Base-by-base conservation (phyloP, 352 stramenopile genomes). In the Globisporangium spiculum region DNA sequence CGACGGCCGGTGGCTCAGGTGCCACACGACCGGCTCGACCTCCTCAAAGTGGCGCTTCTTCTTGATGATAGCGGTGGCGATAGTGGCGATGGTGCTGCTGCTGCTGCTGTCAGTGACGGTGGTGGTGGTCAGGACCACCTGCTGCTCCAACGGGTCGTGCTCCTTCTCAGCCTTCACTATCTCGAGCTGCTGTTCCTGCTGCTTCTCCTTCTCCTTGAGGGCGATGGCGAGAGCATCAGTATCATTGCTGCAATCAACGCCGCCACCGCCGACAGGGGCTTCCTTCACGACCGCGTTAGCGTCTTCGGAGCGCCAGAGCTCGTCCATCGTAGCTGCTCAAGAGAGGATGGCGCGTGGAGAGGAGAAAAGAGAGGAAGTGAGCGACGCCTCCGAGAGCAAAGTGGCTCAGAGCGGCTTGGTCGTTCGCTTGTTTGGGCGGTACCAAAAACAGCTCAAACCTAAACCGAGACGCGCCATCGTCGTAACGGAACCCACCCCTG, bases 221-320 rank as follows among this genome's bases (percentile, higher is more conserved):
- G 18, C 36, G 18, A 41, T 12, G 32, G 10, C n/a, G 1, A n/a
- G 2, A 16, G 34, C 30, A 16, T 26, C 46, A 5, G 20, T 12
- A 22, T 4, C 30, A 18, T 52, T 9, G 32, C 26, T 36, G 54
- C 22, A 30, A 56, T 56, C n/a, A 18, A 6, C 32, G 32, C 24
- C 38, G 26, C 8, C 9, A 4, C 5, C 7, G 4, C 52, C 44
- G 26, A 64, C 46, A 5, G 54, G 53, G 38, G 24, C 24, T 5
- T 62, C 22, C 10, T 30, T 24, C 27, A 50, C n/a, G 54, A 8
- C n/a, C 4, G 26, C 18, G 7, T 38, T 14, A 7, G 57, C 27
- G 44, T 70, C 75, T 62, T 77, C 73, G 27, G 68, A 79, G 24
- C 67, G 66, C 75, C 75, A 81, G 53, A 81, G 75, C 24, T 76